Evolutionary conservation across 2,329 filamentous ascomycete species (phyloP).

Genomic region (Ceratocystis variospora): DNA sequence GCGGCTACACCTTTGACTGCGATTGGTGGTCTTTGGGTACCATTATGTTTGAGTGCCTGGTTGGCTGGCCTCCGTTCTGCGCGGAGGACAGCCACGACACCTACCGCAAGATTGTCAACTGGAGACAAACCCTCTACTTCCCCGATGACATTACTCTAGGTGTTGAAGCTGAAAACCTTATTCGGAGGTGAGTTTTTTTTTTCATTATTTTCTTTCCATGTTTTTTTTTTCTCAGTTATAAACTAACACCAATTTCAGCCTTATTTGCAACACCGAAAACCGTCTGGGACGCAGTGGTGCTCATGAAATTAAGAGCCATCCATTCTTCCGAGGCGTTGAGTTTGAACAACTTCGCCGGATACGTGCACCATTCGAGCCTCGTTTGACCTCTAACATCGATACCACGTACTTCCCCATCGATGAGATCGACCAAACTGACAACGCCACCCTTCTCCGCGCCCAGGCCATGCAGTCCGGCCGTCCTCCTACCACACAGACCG

Average conservation of each 20-base stretch:
- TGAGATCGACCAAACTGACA: conserved; percentile 94
- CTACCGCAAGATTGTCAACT: conserved; percentile 98
- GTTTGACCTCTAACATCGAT: conserved; percentile 82
- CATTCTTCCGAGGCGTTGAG: conserved; percentile 92
- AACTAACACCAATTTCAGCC: conserved; percentile 36
- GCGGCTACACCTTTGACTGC: conserved; percentile 64
- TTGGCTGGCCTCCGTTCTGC: conserved; percentile 76
- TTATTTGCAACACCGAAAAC: conserved; percentile 88
- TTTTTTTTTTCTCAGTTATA: neutral
- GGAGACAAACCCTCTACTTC: conserved; percentile 90
- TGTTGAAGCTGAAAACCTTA: conserved; percentile 78
- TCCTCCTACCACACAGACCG: conserved; percentile 29
- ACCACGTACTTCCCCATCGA: conserved; percentile 98
- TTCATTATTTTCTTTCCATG: neutral
- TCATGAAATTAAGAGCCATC: conserved; percentile 81
- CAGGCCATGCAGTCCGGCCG: conserved; percentile 60
- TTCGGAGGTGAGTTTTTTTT: conserved; percentile 57
- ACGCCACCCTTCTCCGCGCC: conserved; percentile 70
- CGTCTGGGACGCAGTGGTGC: conserved; percentile 78
- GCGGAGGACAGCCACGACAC: conserved; percentile 95
- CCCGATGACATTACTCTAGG: conserved; percentile 86
- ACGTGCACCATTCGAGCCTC: conserved; percentile 89
- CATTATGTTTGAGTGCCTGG: conserved; percentile 75
- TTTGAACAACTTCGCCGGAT: conserved; percentile 89
- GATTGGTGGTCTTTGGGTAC: conserved; percentile 77